Evolutionary conservation across 345 rosid species (phyloP), one percentile per base, ranked within the genome.

Genomic region (Brassica incana): DNA sequence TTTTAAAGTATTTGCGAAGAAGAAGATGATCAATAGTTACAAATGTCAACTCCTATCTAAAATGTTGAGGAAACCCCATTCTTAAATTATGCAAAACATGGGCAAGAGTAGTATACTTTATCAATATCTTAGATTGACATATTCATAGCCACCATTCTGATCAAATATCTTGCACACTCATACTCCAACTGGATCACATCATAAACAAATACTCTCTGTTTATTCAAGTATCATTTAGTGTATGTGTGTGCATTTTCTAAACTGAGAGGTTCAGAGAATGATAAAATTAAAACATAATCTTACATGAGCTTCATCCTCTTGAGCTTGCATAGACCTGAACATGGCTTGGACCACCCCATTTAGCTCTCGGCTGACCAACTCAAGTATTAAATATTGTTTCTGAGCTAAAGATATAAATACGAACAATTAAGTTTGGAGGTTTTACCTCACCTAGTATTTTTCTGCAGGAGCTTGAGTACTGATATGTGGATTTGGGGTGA

Each of bases 261-360:
- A 2, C 1, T 54, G 15, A 65, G 45, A 76, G 56, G 11, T 27
- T 38, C 5, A 15, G 18, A 58, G 23, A 33, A 50, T 64, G 18
- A 16, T 6, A 72, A 9, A 11, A 25, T 3, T 10, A 25, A 38
- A 5, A n/a, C 58, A 27, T 18, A 25, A 52, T n/a, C 87, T 56
- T 70, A 95, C 99, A 91, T 73, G 79, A 69, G 97, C 97, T 81
- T 85, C 78, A 40, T 95, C 94, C 48, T 86, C 81, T 79, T 92
- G 99, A 63, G 99, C 97, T 80, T 91, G 84, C 93, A 85, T 95
- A 66, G 97, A 95, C 33, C 97, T 92, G 80, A 95, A 92, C 95
- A 95, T 89, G 62, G 95, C 84, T 78, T 95, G 97, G 36, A 95
- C 97, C 18, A 16, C 50, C 52, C 15, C 52, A 12, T 45, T 11